Evolutionary conservation across 805 yeast species (phyloP).

Genomic region (Wickerhamomyces alni): DNA sequence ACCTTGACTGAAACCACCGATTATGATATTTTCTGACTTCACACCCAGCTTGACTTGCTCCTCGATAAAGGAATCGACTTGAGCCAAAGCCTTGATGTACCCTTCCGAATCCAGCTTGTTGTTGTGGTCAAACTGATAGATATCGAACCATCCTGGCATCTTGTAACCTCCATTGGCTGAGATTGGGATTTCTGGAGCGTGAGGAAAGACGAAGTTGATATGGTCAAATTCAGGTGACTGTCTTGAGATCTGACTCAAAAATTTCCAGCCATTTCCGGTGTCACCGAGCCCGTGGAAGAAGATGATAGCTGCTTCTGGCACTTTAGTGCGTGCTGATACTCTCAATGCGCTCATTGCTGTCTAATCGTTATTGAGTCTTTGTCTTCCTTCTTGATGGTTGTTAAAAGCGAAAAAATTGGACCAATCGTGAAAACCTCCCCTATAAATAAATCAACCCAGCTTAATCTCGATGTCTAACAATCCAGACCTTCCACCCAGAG

Average conservation of each 20-base stretch:
- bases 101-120: conserved; percentile 38
- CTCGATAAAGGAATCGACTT: conserved; percentile 37
- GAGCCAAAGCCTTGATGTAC: conserved; percentile 38
- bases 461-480: background rate
- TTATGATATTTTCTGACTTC: conserved; percentile 55
- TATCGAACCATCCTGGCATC: conserved; percentile 84
- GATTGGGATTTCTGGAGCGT: conserved; percentile 69
- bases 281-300: conserved; percentile 87
- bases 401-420: too few species aligned
- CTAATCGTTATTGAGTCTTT: too few species aligned
- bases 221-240: conserved; percentile 36
- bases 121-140: conserved; percentile 37
- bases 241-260: conserved; percentile 56
- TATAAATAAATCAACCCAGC: too few species aligned
- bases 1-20: conserved; percentile 94
- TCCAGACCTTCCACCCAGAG: background rate
- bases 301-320: conserved; percentile 54
- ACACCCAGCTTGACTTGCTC: conserved; percentile 48
- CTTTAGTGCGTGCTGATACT: conserved; percentile 19
- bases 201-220: conserved; percentile 71
- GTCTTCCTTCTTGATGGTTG: too few species aligned
- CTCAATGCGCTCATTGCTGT: conserved; percentile 18
- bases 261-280: conserved; percentile 77
- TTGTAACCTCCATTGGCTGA: conserved; percentile 54
- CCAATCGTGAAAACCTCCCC: too few species aligned